Conservation (phyloP, 805 yeast species). For the Trichomonascus vanleenenianus region DNA sequence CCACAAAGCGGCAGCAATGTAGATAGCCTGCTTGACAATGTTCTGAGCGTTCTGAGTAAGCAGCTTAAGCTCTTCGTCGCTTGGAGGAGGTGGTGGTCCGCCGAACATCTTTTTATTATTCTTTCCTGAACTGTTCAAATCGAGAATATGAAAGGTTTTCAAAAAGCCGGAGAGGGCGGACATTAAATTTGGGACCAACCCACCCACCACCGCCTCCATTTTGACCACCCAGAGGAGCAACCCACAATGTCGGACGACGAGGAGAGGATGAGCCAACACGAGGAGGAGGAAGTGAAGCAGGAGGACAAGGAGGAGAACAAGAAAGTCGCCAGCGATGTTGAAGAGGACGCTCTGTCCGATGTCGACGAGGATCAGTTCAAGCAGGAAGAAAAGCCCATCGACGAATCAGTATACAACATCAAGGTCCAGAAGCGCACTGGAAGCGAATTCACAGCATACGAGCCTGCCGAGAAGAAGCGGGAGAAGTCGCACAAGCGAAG, state of each 20-base stretch:
- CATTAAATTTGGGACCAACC: too few relatives aligned
- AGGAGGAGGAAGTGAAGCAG: background rate
- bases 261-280: background rate
- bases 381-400: slow-evolving; percentile 27
- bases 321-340: background rate
- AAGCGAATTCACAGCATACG: slow-evolving; percentile 10
- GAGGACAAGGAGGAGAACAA: background rate
- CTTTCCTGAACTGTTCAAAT: background rate
- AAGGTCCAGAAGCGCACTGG: slow-evolving; percentile 28
- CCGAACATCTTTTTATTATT: slow-evolving; percentile 26
- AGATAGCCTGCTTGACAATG: slow-evolving; percentile 25
- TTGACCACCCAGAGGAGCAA: background rate
- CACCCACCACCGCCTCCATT: too few relatives aligned
- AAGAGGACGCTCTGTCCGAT: slow-evolving; percentile 25
- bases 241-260: background rate
- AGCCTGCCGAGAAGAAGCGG: slow-evolving; percentile 14
- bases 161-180: too few relatives aligned
- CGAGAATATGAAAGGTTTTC: too few relatives aligned
- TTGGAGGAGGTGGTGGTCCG: slow-evolving; percentile 32
- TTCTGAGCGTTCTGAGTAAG: slow-evolving; percentile 25
- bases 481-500: slow-evolving; percentile 10
- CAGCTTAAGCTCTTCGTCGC: slow-evolving; percentile 30
- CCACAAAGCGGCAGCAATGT: slow-evolving; percentile 33
- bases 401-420: slow-evolving; percentile 33
- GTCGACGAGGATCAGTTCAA: slow-evolving; percentile 32